Conservation (phyloP, 352 stramenopile genomes). For the Pythium brassicae region DNA sequence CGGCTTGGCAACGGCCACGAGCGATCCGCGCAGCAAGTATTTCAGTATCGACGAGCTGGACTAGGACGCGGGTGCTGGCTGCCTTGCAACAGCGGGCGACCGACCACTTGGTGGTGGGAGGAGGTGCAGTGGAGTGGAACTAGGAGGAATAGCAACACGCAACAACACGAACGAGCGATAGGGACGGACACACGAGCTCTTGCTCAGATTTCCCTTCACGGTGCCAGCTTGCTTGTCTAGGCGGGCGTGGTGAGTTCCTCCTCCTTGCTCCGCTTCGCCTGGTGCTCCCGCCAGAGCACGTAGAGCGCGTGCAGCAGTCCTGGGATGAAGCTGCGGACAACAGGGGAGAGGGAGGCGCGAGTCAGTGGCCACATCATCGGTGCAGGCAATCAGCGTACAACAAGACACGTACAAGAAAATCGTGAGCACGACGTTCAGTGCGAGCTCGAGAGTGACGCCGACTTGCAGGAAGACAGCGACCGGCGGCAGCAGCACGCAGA, state of each 20-base stretch:
- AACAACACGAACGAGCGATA: not conserved
- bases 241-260: not conserved
- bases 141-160: too few relatives aligned
- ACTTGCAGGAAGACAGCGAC: conserved; percentile 29
- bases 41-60: conserved; percentile 63
- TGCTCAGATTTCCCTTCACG: not conserved
- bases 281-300: conserved; percentile 18
- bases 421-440: conserved; percentile 60
- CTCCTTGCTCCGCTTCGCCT: not conserved
- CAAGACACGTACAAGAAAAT: conserved; percentile 1
- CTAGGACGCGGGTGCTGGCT: conserved; percentile 15
- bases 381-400: too few relatives aligned
- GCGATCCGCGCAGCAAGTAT: conserved; percentile 20
- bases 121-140: too few relatives aligned
- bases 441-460: conserved; percentile 27
- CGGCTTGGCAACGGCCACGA: not conserved
- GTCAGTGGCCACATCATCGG: not conserved
- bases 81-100: not conserved
- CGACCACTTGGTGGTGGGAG: not conserved
- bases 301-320: conserved; percentile 53
- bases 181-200: not conserved
- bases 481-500: conserved; percentile 45
- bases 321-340: conserved; percentile 37
- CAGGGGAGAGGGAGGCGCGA: not conserved
- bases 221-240: not conserved